Base-by-base conservation (phyloP, 2,329 filamentous ascomycete genomes). In the Fusarium solani-melongenae region DNA sequence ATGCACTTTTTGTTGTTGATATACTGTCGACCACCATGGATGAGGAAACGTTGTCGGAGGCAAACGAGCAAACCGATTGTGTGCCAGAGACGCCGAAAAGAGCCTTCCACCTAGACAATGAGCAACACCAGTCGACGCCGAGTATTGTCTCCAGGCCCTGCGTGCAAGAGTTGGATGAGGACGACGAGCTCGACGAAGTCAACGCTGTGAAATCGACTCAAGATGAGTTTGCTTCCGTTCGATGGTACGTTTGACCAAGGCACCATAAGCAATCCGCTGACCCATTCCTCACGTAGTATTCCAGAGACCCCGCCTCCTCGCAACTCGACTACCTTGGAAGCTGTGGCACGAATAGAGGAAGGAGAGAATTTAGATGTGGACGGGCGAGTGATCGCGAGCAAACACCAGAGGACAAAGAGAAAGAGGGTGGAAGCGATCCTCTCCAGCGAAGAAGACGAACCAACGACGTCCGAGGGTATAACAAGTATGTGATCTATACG, bases 361-460 rank as follows among this genome's bases (percentile, higher is more conserved):
- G n/a, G 2, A 53, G 33, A 41, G 51, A 55, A 15, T 1, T 6
- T 10, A 39, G n/a, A 8, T 22, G 29, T 34, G 33, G 41, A n/a
- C 5, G 10, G 15, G 29, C 36, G 12, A n/a, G 9, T 33, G 10
- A 38, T 55, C 3, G 22, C 49, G 9, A 51, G 10, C 29, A 39
- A 11, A 8, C 33, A 22, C 20, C 59, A 20, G 34, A 39, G 33
- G 60, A 12, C 8, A 6, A 74, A 72, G 38, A 71, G 71, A 56
- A 72, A 39, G 22, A 68, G 74, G 5, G 53, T 64, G 20, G 76
- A 77, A 24, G 71, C 74, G 9, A 75, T 77, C 24, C 56, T 62
- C 1, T 75, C 72, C 11, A 27, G 55, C 9, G 57, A 63, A 12
- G 64, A 61, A 8, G 15, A 59, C 22, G 58, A 59, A 1, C 5